Conservation (phyloP, 257 asterid genomes). For the Agastache rugosa region DNA sequence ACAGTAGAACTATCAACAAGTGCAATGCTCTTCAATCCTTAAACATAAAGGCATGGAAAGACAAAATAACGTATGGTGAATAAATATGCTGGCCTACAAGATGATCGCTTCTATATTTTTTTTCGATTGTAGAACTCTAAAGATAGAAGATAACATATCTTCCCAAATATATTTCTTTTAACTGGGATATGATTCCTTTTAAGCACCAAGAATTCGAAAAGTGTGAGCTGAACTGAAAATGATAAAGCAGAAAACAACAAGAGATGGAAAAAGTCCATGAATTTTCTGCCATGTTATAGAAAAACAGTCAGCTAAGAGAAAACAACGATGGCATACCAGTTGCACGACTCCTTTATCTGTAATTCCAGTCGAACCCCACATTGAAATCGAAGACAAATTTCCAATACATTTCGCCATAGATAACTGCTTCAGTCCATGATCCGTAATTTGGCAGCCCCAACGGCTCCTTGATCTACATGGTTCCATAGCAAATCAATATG, state of each 20-base stretch:
- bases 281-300: too few species aligned
- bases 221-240: neutral
- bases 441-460: slow-evolving; percentile 95
- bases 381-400: slow-evolving; percentile 74
- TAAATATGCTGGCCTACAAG: neutral
- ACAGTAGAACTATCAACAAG: neutral
- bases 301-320: neutral
- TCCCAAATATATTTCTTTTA: neutral
- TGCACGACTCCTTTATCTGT: slow-evolving; percentile 75
- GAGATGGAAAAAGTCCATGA: too few species aligned
- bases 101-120: neutral
- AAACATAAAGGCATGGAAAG: neutral
- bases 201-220: neutral
- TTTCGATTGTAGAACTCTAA: neutral
- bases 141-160: neutral
- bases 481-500: slow-evolving; percentile 22
- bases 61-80: neutral
- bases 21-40: neutral
- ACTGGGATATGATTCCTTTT: neutral
- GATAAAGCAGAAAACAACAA: neutral
- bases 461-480: slow-evolving; percentile 82
- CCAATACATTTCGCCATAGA: slow-evolving; percentile 76
- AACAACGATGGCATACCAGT: slow-evolving; percentile 51
- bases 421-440: slow-evolving; percentile 68
- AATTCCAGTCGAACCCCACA: slow-evolving; percentile 85